Base-by-base conservation (phyloP, 345 rosid genomes). In the Lumnitzera racemosa region DNA sequence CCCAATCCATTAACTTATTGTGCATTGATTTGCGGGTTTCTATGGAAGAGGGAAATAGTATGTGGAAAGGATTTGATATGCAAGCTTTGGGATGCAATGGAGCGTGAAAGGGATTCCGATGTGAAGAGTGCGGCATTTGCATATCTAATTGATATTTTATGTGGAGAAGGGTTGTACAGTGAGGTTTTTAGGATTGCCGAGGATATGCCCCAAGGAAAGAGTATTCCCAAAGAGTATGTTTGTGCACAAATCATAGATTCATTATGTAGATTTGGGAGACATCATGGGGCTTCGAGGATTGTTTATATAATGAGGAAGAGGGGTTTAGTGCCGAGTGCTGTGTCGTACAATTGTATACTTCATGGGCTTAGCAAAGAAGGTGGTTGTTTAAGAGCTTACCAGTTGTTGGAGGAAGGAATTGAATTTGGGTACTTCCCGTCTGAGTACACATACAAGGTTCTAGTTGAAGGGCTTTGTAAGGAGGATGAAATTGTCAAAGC, bases 271-370 rank as follows among this genome's bases (percentile, higher is more conserved):
- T 60, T 61, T 49, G 79, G 83, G 60, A 81, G 79, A 64, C 66
- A 76, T 75, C 95, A 84, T 62, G 98, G 87, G 23, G 95, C 95
- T 73, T 83, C 95, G 4, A 80, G 96, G 80, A 61, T 91, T 59
- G 84, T 86, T 62, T 80, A 84, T 66, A 78, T 86, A 57, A 86
- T 88, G 96, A 79, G 81, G 64, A 80, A 79, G 67, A 76, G 63
- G 72, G 86, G 88, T 46, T 72, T 81, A 16, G 49, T 46, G 9
- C 96, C 89, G 0, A 81, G 88, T 49, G 55, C 61, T 16, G 72
- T 79, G 4, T 88, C 96, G 4, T 91, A 88, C 64, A 84, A 91
- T 76, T 74, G 83, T 53, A 86, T 91, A 17, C 69, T 88, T 48
- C 96, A 91, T 8, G 95, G 91, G 6, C 83, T 91, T 46, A 82